Evolutionary conservation across 768 basidiomycete genomes (phyloP).

Genomic region (Pholiota molesta): DNA sequence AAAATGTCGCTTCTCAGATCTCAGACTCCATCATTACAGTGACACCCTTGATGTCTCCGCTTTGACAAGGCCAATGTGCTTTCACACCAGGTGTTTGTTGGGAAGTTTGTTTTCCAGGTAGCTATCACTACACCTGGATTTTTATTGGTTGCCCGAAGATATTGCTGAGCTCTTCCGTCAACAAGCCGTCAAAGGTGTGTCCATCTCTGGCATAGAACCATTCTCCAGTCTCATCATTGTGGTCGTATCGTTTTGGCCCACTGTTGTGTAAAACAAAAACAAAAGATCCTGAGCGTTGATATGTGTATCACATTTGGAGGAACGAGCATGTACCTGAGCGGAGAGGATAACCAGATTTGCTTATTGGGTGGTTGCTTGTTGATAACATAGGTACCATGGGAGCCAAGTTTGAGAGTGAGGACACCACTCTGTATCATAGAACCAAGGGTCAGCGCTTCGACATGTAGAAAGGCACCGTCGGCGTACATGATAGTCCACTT

Average conservation of each 20-base stretch:
- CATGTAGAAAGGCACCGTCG: neutral
- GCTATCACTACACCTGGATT: slow-evolving; percentile 18
- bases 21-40: neutral
- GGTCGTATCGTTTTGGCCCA: slow-evolving; percentile 93
- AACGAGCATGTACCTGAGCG: slow-evolving; percentile 61
- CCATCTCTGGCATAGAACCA: slow-evolving; percentile 84
- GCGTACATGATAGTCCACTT: slow-evolving; percentile 89
- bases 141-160: slow-evolving; percentile 34
- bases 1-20: neutral
- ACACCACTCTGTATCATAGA: slow-evolving; percentile 74
- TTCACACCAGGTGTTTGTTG: neutral
- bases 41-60: neutral
- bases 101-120: neutral
- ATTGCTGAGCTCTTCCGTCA: slow-evolving; percentile 67
- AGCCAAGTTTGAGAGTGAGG: slow-evolving; percentile 76
- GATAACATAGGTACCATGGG: slow-evolving; percentile 88
- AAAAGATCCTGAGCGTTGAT: neutral
- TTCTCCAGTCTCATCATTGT: slow-evolving; percentile 48
- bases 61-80: neutral
- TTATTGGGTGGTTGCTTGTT: slow-evolving; percentile 98
- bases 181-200: slow-evolving; percentile 55
- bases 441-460: slow-evolving; percentile 5
- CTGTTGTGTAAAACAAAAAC: slow-evolving; percentile 39
- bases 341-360: slow-evolving; percentile 95
- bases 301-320: neutral